phyloP scores from a whole-genome alignment of 352 stramenopile genomes.

The Pilasporangium apinafurcum region DNA sequence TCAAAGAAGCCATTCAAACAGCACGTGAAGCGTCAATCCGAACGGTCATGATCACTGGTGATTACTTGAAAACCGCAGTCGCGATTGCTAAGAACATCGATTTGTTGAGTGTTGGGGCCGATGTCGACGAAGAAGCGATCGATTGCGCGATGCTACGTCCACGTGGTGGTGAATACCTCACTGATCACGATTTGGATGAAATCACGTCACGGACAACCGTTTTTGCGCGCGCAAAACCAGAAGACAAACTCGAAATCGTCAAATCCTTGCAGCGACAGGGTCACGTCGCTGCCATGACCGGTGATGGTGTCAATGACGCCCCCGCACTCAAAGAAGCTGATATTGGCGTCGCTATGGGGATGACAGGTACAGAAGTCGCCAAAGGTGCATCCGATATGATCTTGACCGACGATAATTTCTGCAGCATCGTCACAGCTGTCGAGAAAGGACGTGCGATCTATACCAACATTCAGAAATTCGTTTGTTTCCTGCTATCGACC shows the following conservation, averaged over 20 bases:
- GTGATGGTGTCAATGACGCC: constrained; percentile 67
- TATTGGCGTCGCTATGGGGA: constrained; percentile 97
- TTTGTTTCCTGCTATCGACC: constrained; percentile 88
- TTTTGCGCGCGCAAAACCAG: constrained; percentile 91
- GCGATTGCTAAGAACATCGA: constrained; percentile 93
- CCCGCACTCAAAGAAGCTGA: constrained; percentile 71
- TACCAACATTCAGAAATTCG: constrained; percentile 93
- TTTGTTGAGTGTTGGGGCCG: constrained; percentile 94
- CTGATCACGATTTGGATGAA: constrained; percentile 86
- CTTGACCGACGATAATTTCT: constrained; percentile 94
- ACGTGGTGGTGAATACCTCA: no score
- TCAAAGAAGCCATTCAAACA: constrained; percentile 92
- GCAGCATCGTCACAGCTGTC: constrained; percentile 87
- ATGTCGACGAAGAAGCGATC: constrained; percentile 94
- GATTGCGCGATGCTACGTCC: constrained; percentile 17
- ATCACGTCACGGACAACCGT: constrained; percentile 79
- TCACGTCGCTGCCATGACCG: constrained; percentile 68
- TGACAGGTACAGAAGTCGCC: constrained; percentile 92
- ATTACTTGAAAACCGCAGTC: constrained; percentile 95
- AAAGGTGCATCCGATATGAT: constrained; percentile 93
- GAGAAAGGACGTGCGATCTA: constrained; percentile 48
- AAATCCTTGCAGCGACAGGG: constrained; percentile 29
- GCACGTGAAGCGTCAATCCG: no score
- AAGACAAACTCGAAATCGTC: constrained; percentile 86
- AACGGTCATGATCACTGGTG: constrained; percentile 93